Evolutionary conservation across 768 basidiomycete genomes (phyloP), one percentile per base, ranked within the genome.

Genomic region (Agrocybe chaxingu): DNA sequence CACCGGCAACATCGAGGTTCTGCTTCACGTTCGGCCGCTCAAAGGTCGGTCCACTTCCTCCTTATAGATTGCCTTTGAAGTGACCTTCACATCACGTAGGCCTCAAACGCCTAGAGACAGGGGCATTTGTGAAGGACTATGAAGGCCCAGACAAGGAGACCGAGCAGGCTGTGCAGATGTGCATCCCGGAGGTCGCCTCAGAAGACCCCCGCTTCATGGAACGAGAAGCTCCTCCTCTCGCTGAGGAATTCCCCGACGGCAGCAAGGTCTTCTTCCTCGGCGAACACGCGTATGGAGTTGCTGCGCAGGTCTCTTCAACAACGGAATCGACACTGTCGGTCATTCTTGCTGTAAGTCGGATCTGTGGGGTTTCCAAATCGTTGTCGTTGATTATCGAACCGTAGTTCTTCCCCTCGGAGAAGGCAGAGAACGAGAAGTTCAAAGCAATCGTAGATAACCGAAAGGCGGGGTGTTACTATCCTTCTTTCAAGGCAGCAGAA

Each of bases 211-310:
- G 89, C 29, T 91, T 79, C 65, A 50, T 90, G 39, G 97, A 98
- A 68, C 80, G 82, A 59, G 84, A 81, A 7, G 81, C 97, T 0
- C 88, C 92, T 0, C 84, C 91, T 0, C 69, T 98, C 30, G 76
- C 83, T 0, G 85, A 92, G 47, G 97, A 98, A 63, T 98, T 92
- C 70, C 94, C 95, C 0, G 83, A 82, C 0, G 91, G 89, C 0
- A 89, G 84, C 65, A 91, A 87, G 63, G 89, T 98, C 29, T 97
- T 99, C 71, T 98, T 98, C 82, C 77, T 98, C 6, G 95, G 96
- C 11, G 87, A 91, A 61, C 86, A 92, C 63, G 92, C 90, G 0
- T 99, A 96, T 62, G 97, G 97, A n/a, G 86, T 91, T 2, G 92
- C 96, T 10, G 94, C 95, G 0, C 89, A 94, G 60, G 92, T 99